Evolutionary conservation across 805 yeast species (phyloP), one percentile per base, ranked within the genome.

Genomic region (Candida ortonii): DNA sequence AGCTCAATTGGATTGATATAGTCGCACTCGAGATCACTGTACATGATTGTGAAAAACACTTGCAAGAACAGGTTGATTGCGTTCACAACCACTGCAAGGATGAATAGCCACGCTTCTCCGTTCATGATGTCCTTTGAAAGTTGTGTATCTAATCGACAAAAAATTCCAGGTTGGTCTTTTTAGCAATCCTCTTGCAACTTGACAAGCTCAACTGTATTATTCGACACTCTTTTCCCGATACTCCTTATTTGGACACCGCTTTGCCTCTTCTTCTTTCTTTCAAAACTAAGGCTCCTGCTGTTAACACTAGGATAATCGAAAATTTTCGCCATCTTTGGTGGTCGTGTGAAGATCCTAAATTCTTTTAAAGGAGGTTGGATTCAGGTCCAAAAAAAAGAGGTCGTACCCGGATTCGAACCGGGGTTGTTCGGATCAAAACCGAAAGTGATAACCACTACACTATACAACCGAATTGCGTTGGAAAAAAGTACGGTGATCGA

Each of bases 1-100:
- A 93, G 73, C 65, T 90, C 97, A 59, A 90, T 87, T 38, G 97
- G 97, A 63, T 90, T 93, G 67, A 90, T 89, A 71, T 90, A 93
- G 64, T 93, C 98, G 56, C 89, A 80, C 64, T 86, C 97, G 62
- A 89, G 73, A 65, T 89, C 97, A 47, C 95, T 84, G 70, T 84
- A 90, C 82, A 88, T 80, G 64, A 89, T 88, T 31, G 96, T 87
- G 74, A 89, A 89, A 63, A 84, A 93, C 37, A 89, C 97, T 68
- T 89, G 97, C 24, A 84, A 70, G 58, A 90, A 88, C 65, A 90
- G 71, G 71, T 84, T 87, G 50, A 84, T 76, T 40, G 95, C 93
- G 64, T 90, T 90, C 44, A 82, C 71, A 40, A 89, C 58, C 27
- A 89, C 95, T 7, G 96, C 86, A 49, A 78, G 67, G 42, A 83